Evolutionary conservation across 2,329 filamentous ascomycete species (phyloP), one percentile per base, ranked within the genome.

Genomic region (Aspergillus persii): DNA sequence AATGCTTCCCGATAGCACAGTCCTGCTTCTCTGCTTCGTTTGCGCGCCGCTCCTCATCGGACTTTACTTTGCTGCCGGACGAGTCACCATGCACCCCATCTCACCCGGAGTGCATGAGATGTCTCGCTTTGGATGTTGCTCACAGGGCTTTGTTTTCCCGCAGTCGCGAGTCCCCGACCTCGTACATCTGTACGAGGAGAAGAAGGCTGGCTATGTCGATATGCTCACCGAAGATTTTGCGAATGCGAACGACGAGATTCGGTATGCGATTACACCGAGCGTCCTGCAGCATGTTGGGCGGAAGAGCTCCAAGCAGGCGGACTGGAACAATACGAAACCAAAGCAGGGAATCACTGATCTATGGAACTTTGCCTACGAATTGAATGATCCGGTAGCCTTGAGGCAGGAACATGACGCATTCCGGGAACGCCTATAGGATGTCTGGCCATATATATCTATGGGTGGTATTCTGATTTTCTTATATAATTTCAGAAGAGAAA

Each of bases 241-340:
- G 1, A 71, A 79, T 54, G 62, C 73, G 41, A 62, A 72, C n/a
- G 64, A 67, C 2, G 69, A 77, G 59, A 60, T 75, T 44, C 70
- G 79, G 18, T 81, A 74, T 68, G 78, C 77, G 2, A 53, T 80
- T 23, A 76, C 72, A 5, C 79, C 79, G 1, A 75, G 71, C 50
- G 64, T 81, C 2, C 61, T 81, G 30, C 79, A 81, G 65, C 79
- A 81, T 64, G 66, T 80, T 18, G 78, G 79, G 3, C 61, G 72
- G 36, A 74, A 69, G 62, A 80, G 74, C 53, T 74, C 71, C 5
- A 78, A 78, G 61, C 66, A 33, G 15, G 48, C 41, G 8, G 54
- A 48, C 8, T 54, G 30, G 8, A 50, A 41, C 12, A 53, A 4
- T 5, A 48, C 58, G 7, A 33, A 26, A 4, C 47, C 57, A 8